Conservation (phyloP, 2,329 filamentous ascomycete species). For the Calonectria henricotiae region DNA sequence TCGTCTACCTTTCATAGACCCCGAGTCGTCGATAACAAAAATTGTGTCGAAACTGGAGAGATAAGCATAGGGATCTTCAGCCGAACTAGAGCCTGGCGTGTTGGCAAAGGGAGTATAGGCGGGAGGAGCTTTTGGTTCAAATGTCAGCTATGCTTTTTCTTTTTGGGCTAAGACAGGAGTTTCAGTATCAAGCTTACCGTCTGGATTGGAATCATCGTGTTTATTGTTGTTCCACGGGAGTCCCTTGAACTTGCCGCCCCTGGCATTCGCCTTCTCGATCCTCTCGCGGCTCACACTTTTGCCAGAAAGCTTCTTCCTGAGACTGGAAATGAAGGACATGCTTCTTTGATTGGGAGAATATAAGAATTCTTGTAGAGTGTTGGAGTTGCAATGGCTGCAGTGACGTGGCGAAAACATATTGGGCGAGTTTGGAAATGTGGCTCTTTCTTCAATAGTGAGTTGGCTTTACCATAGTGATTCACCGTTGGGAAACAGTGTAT, state of each 20-base stretch:
- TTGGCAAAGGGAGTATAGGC: conserved; percentile 53
- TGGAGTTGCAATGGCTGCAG: neutral
- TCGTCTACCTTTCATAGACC: conserved; percentile 84
- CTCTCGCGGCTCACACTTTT: conserved; percentile 38
- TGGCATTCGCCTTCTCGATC: conserved; percentile 29
- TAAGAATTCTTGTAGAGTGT: neutral
- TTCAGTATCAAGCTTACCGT: neutral
- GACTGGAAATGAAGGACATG: conserved; percentile 53
- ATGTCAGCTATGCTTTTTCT: neutral
- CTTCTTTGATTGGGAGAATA: conserved; percentile 25
- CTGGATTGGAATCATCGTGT: neutral
- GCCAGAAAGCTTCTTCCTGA: conserved; percentile 58
- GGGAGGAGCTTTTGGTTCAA: conserved; percentile 55
- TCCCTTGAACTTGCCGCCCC: conserved; percentile 22
- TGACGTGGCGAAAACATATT: neutral
- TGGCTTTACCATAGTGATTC: neutral
- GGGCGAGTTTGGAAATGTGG: neutral
- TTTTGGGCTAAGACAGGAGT: too few species aligned
- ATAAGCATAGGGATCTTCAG: conserved; percentile 83
- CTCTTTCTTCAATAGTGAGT: neutral
- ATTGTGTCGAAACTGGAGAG: conserved; percentile 87
- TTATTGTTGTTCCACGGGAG: conserved; percentile 19
- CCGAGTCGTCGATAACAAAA: conserved; percentile 94
- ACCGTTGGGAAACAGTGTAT: neutral
- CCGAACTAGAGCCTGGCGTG: conserved; percentile 48